Evolutionary conservation across 2,329 filamentous ascomycete genomes (phyloP), one percentile per base, ranked within the genome.

Genomic region (Penicillium sp.): DNA sequence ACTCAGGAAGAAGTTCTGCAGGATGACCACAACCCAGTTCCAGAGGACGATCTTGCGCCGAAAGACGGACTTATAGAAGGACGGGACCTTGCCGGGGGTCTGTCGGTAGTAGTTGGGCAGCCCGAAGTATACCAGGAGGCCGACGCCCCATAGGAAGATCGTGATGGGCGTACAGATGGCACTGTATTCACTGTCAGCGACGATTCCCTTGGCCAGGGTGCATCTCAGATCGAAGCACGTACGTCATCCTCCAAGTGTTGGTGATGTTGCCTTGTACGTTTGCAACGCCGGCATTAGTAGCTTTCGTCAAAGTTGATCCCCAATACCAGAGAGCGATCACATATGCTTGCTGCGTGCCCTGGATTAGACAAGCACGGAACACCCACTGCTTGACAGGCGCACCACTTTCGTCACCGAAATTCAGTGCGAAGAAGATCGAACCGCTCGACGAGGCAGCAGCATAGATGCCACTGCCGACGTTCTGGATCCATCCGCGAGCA

Each of bases 1-100:
- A 16, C 77, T 79, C 18, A 84, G 71, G 65, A 80, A 84, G 71
- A 81, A 83, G 61, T 84, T 84, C 56, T 84, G 80, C 20, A 84
- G 63, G 42, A 83, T 67, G 28, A 84, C 77, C 3, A 77, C 74
- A 41, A 80, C 63, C 60, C 83, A 79, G 66, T 83, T 84, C 81
- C 81, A 84, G 9, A 81, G 68, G 30, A 84, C 75, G 44, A 84
- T 79, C 63, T 82, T 83, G 43, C 81, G 76, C 32, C 79, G 72
- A 47, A 76, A 69, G 6, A 84, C 69, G 2, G 79, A 77, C 37
- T 68, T 72, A 64, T 84, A 84, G 68, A 85, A 84, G 13, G 77
- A 79, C 0, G 81, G 81, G 1, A 84, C 76, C 31, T 73, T 75
- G 44, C 81, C 81, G 0, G 81, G 81, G 10, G 72, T 67, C 56